phyloP scores from a whole-genome alignment of 768 basidiomycete genomes.

The Gloeostereum incarnatum region DNA sequence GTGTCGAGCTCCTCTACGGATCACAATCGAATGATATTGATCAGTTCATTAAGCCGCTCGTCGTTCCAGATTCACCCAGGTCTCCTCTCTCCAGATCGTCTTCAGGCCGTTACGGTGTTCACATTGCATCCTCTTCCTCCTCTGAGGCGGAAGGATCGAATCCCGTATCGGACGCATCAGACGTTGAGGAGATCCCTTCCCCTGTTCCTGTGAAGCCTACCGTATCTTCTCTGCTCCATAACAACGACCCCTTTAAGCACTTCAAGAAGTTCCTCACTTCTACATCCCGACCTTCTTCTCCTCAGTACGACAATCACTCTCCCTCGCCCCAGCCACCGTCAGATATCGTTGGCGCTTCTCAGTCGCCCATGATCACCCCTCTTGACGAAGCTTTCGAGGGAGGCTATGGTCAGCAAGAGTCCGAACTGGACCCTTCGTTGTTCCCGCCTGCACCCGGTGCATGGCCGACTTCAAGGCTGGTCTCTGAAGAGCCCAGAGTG shows the following conservation, averaged over 20 bases:
- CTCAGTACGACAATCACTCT: too few species aligned
- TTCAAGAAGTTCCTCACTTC: slow-evolving; percentile 10
- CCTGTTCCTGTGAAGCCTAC: slow-evolving; percentile 4
- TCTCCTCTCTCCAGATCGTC: slow-evolving; percentile 16
- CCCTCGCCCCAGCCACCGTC: too few species aligned
- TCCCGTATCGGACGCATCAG: slow-evolving; percentile 34
- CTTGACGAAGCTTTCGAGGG: slow-evolving; percentile 5
- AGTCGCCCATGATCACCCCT: too few species aligned
- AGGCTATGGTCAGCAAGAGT: slow-evolving; percentile 4
- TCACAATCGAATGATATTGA: slow-evolving; percentile 4
- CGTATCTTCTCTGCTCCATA: slow-evolving; percentile 2
- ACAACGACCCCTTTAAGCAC: slow-evolving; percentile 10
- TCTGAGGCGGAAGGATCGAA: slow-evolving; percentile 32
- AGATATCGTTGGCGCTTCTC: too few species aligned
- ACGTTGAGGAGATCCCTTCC: slow-evolving; percentile 43
- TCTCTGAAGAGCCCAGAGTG: not conserved
- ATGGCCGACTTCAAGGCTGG: slow-evolving; percentile 27
- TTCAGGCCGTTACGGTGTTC: slow-evolving; percentile 60
- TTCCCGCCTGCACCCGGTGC: too few species aligned
- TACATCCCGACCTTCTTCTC: not conserved
- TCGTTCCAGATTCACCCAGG: slow-evolving; percentile 18
- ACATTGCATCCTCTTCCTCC: slow-evolving; percentile 32
- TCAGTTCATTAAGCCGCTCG: slow-evolving; percentile 17
- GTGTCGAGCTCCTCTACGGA: slow-evolving; percentile 44
- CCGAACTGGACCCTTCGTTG: slow-evolving; percentile 24